Evolutionary conservation across 2,329 filamentous ascomycete species (phyloP).

Genomic region (Fusarium penzigii): DNA sequence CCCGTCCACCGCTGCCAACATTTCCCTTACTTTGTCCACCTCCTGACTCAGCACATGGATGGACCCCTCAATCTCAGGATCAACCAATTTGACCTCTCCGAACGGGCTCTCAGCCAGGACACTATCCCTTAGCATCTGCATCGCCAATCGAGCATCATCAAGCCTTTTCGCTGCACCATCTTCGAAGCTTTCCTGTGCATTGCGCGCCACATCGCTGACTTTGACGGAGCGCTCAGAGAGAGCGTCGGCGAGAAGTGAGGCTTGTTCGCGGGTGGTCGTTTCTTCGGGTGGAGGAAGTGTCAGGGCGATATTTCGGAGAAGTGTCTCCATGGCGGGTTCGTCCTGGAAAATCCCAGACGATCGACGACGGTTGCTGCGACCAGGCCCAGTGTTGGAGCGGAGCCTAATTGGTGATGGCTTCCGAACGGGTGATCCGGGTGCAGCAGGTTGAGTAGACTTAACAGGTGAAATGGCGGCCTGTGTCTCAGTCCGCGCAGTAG

Average conservation of each 20-base stretch:
- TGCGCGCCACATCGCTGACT: conserved; percentile 44
- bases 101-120: conserved; percentile 55
- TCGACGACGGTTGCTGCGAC: conserved; percentile 30
- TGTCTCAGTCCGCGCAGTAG: conserved; percentile 47
- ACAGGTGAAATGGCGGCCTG: conserved; percentile 25
- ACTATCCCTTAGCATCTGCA: conserved; percentile 52
- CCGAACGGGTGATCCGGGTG: conserved; percentile 38
- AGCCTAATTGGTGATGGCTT: conserved; percentile 38
- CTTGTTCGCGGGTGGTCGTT: conserved; percentile 23
- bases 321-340: conserved; percentile 44
- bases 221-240: conserved; percentile 45
- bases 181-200: conserved; percentile 55
- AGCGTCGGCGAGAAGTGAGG: conserved; percentile 35
- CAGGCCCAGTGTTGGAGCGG: conserved; percentile 29
- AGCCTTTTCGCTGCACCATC: conserved; percentile 42
- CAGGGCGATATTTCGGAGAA: conserved; percentile 51
- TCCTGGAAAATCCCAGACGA: conserved; percentile 39
- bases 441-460: conserved; percentile 19
- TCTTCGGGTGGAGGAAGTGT: conserved; percentile 38
- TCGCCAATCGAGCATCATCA: conserved; percentile 47
- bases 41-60: conserved; percentile 50
- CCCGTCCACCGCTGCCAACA: conserved; percentile 41
- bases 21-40: conserved; percentile 41
- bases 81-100: conserved; percentile 49
- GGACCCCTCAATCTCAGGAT: conserved; percentile 53